Base-by-base conservation (phyloP, 805 yeast genomes). In the Millerozyma miso region DNA sequence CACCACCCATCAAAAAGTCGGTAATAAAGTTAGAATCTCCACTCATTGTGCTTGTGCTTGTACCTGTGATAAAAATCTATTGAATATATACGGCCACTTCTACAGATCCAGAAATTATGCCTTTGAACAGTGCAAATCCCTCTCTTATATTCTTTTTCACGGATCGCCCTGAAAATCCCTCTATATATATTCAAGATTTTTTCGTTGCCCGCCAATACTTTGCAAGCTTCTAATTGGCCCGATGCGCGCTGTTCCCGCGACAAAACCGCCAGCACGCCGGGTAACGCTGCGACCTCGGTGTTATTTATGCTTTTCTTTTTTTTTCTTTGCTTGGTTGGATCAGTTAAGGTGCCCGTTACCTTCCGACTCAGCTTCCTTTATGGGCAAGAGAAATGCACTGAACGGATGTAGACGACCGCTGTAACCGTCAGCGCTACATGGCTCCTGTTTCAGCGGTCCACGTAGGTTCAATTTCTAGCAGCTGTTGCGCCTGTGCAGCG, bases 1-100 rank as follows among this genome's bases (percentile, higher is more conserved):
- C 95, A 88, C 97, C 97, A 76, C 97, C 97, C 97, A 90, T 88
- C 75, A 87, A 64, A 81, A 87, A 87, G 54, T 67, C 69, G 54
- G 65, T 52, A 45, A 67, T 44, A 60, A 67, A 67, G 45, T 59
- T 51, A 34, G 37, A 34, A 23, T 23, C 26, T 36, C 32, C 41
- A 45, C 48, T 54, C 55, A 51, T 51, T 46, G 45, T 49, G 35
- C 35, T 45, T 44, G 10, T 23, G 14, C 14, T 32, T n/a, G 34
- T 32, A 7, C 17, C n/a, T 32, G 34, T 23, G 29, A 23, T 23
- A 7, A 23, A 23, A 38, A 38, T 13, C 33, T 37, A 31, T 23
- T 14, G 33, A 14, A 31, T n/a, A 14, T 36, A 32, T 35, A 20
- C 26, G 32, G 12, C 23, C 35, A 7, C 34, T 32, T 32, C 34